phyloP scores from a whole-genome alignment of 495 filamentous ascomycete species.

The Sabuloglossum arenarium region DNA sequence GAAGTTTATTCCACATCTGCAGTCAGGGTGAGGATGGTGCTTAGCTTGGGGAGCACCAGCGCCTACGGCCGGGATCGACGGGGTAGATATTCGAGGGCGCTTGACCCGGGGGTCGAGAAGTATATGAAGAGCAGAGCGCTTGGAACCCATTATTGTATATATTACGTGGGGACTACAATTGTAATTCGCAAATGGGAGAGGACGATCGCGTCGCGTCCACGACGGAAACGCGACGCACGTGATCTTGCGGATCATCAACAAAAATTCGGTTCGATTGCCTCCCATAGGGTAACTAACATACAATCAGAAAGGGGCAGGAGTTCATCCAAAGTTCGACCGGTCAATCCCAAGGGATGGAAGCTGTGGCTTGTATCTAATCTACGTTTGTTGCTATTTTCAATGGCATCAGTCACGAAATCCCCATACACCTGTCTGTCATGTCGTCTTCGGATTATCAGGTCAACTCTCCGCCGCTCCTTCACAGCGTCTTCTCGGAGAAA shows the following conservation, averaged over 20 bases:
- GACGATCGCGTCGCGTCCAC: not conserved
- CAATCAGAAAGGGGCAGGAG: not conserved
- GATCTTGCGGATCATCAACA: not conserved
- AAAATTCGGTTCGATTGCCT: no score
- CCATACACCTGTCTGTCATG: not conserved
- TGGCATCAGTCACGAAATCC: not conserved
- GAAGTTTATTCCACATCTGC: constrained; percentile 7
- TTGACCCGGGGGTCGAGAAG: not conserved
- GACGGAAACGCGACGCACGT: not conserved
- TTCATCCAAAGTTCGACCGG: not conserved
- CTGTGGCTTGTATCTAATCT: no score
- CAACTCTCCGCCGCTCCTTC: not conserved
- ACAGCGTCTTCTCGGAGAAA: not conserved
- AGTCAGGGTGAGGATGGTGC: constrained; percentile 6
- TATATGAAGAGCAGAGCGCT: not conserved
- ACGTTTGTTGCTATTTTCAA: no score
- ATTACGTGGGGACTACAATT: no score
- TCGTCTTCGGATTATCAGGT: not conserved
- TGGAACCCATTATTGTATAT: not conserved
- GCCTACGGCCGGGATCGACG: not conserved
- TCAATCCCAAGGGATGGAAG: not conserved
- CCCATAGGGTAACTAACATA: not conserved
- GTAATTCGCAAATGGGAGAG: no score
- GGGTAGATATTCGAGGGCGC: not conserved
- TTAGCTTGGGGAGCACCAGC: not conserved